Evolutionary conservation across 768 basidiomycete genomes (phyloP).

Genomic region (Tricholoma hemisulphureum): DNA sequence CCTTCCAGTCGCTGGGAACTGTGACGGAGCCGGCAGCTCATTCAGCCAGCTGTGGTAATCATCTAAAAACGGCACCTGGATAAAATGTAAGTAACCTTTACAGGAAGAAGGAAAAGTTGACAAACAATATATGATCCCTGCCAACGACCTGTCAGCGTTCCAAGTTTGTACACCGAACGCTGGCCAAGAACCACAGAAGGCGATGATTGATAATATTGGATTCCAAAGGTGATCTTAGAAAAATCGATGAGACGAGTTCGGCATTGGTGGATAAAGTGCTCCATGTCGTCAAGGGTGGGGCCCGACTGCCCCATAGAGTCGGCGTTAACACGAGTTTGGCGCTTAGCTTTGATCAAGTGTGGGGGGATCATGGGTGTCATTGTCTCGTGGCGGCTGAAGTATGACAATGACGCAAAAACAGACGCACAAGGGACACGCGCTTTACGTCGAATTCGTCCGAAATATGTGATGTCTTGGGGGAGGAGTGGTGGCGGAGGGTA

Average conservation of each 20-base stretch:
- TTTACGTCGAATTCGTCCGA: constrained; percentile 34
- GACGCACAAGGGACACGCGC: constrained; percentile 43
- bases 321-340: constrained; percentile 33
- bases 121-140: constrained; percentile 49
- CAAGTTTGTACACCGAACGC: constrained; percentile 38
- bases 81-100: not conserved
- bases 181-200: constrained; percentile 18
- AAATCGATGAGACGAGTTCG: constrained; percentile 39
- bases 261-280: constrained; percentile 42
- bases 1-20: constrained; percentile 36
- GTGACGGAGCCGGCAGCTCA: constrained; percentile 30
- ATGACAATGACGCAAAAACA: constrained; percentile 46
- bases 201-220: constrained; percentile 8
- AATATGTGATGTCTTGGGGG: constrained; percentile 38
- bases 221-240: constrained; percentile 23
- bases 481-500: constrained; percentile 31
- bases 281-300: constrained; percentile 47
- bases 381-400: constrained; percentile 44
- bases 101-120: not conserved
- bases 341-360: constrained; percentile 29
- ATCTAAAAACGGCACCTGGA: constrained; percentile 40
- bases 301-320: constrained; percentile 31
- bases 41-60: constrained; percentile 38
- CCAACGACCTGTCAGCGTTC: constrained; percentile 48
- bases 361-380: constrained; percentile 35